These are phyloP conservation scores for Cyberlindnera xylosilytica DNA, from an alignment of 805 yeast species.

Conservation along the genomic window DNA sequence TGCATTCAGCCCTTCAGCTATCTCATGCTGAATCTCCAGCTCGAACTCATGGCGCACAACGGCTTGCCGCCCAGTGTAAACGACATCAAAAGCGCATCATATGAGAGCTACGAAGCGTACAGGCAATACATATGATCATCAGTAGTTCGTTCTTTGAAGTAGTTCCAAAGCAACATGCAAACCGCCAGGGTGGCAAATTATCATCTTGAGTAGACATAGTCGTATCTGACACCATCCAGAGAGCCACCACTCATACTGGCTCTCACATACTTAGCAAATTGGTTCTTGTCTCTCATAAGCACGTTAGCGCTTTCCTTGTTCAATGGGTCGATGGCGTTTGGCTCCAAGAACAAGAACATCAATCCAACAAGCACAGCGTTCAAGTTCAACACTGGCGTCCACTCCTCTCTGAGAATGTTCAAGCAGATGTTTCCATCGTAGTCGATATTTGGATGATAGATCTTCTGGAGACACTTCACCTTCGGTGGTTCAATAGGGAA, in stretches of 20 bases:
- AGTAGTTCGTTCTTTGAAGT: no score
- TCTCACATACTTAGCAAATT: conserved; percentile 56
- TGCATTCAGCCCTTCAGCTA: no score
- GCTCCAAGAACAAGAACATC: conserved; percentile 81
- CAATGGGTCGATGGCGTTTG: conserved; percentile 88
- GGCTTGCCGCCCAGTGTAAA: no score
- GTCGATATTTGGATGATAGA: conserved; percentile 94
- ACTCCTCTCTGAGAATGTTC: conserved; percentile 88
- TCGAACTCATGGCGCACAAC: no score
- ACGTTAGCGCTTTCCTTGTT: conserved; percentile 84
- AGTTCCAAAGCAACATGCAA: no score
- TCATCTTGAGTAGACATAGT: conserved; percentile 42
- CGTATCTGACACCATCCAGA: conserved; percentile 58
- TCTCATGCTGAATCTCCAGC: no score
- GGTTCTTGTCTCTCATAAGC: conserved; percentile 40
- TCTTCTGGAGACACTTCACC: conserved; percentile 64
- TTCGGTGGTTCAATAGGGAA: conserved; percentile 95
- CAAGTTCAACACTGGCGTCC: conserved; percentile 90
- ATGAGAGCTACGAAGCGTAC: no score
- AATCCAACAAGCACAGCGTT: conserved; percentile 82
- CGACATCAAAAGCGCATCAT: no score
- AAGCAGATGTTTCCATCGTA: conserved; percentile 86
- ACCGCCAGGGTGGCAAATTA: neutral
- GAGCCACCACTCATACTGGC: conserved; percentile 71
- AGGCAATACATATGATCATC: no score